Evolutionary conservation across 192 early-diverging fungal genomes (phyloP).

Genomic region (Coemansia asiatica): DNA sequence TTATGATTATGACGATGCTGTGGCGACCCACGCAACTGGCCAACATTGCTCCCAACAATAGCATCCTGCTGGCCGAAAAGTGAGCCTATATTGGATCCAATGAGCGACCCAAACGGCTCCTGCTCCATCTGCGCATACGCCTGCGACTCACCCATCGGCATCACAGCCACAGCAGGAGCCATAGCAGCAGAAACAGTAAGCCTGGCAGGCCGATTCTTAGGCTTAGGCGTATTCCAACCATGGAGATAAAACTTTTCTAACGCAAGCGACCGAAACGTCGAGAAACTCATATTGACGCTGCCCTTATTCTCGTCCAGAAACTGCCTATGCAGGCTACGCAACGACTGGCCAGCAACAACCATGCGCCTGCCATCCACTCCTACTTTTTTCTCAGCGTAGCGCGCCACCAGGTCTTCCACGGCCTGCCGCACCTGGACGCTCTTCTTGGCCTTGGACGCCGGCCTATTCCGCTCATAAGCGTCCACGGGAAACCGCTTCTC

Average conservation of each 20-base stretch:
- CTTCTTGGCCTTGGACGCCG: constrained; percentile 22
- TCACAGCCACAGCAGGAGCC: not conserved
- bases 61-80: not conserved
- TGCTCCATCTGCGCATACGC: not conserved
- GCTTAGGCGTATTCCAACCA: no score
- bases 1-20: no score
- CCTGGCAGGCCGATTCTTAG: not conserved
- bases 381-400: constrained; percentile 1
- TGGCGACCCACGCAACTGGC: no score
- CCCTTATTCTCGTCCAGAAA: constrained; percentile 8
- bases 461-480: constrained; percentile 1
- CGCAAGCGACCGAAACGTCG: constrained; percentile 27
- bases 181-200: not conserved
- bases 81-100: not conserved
- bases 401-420: constrained; percentile 9
- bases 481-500: constrained; percentile 11
- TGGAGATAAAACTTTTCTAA: constrained; percentile 14
- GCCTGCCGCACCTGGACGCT: constrained; percentile 6
- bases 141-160: not conserved
- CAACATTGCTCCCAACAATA: no score
- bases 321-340: constrained; percentile 22
- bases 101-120: not conserved
- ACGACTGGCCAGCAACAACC: not conserved
- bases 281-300: constrained; percentile 14
- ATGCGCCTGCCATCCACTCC: not conserved